These are phyloP conservation scores for Platanus orientalis DNA, from an alignment of 164 flowering plant genomes.

Conservation along the genomic window DNA sequence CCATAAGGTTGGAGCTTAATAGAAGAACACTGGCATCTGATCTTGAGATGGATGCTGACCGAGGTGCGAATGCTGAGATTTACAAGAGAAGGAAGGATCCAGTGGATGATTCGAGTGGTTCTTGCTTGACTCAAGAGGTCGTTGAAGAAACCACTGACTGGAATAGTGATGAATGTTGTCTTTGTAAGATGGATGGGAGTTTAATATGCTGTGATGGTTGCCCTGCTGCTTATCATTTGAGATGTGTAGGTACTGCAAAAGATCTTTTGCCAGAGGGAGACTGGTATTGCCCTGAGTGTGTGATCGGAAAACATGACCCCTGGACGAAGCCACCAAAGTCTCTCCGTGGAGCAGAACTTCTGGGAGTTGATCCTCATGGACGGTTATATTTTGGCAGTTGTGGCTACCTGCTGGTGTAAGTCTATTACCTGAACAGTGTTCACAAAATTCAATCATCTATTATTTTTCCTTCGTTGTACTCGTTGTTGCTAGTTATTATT, in stretches of 20 bases:
- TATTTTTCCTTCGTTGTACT: not conserved
- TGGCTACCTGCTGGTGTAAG: constrained; percentile 95
- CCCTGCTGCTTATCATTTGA: constrained; percentile 95
- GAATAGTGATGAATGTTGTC: constrained; percentile 95
- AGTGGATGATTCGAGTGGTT: constrained; percentile 33
- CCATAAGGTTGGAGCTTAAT: constrained; percentile 65
- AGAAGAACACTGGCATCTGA: constrained; percentile 52
- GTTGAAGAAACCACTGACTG: constrained; percentile 51
- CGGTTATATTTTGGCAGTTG: constrained; percentile 57
- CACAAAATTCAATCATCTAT: not conserved
- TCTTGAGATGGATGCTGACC: constrained; percentile 39
- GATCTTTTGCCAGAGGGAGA: constrained; percentile 89
- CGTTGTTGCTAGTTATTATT: not conserved
- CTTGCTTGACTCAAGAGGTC: constrained; percentile 42
- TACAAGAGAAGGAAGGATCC: constrained; percentile 43
- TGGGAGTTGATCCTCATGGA: constrained; percentile 81
- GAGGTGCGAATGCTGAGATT: constrained; percentile 25
- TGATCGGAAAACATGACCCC: constrained; percentile 40
- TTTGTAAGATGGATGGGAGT: constrained; percentile 95
- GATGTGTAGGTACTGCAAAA: constrained; percentile 75
- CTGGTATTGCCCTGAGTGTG: constrained; percentile 95
- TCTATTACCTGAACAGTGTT: not conserved
- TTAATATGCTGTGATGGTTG: constrained; percentile 99
- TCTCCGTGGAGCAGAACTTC: constrained; percentile 71
- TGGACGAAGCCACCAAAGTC: constrained; percentile 42